phyloP scores from a whole-genome alignment of 441 rosid species.

The Gossypium trilobum region DNA sequence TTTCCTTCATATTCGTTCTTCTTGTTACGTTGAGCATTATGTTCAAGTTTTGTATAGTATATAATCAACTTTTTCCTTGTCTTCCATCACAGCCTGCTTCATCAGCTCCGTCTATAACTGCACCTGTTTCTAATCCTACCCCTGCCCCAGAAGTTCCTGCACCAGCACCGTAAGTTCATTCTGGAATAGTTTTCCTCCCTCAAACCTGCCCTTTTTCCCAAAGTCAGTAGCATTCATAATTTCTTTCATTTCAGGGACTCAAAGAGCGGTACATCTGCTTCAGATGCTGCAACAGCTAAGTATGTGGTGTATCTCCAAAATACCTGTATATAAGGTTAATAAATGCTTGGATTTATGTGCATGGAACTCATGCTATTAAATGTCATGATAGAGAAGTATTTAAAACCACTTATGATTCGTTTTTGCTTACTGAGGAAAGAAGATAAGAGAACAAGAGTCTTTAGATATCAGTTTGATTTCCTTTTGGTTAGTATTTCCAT shows the following conservation, averaged over 20 bases:
- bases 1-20: constrained; percentile 18
- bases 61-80: background rate
- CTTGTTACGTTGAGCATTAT: background rate
- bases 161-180: constrained; percentile 45
- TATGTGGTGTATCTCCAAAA: constrained; percentile 22
- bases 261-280: constrained; percentile 27
- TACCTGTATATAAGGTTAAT: background rate
- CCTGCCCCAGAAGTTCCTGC: constrained; percentile 32
- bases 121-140: constrained; percentile 28
- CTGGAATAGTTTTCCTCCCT: background rate
- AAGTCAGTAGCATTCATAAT: background rate
- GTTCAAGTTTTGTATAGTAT: background rate
- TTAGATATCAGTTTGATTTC: background rate
- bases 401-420: background rate
- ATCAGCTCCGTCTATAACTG: constrained; percentile 34
- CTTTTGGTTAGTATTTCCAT: background rate
- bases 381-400: background rate
- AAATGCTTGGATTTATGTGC: background rate
- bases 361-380: background rate
- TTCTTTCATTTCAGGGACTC: constrained; percentile 26
- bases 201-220: background rate
- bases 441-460: background rate
- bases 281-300: constrained; percentile 33
- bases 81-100: constrained; percentile 42
- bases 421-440: background rate